Evolutionary conservation across 331 rosid species (phyloP), one percentile per base, ranked within the genome.

Genomic region (Acacia concinna): DNA sequence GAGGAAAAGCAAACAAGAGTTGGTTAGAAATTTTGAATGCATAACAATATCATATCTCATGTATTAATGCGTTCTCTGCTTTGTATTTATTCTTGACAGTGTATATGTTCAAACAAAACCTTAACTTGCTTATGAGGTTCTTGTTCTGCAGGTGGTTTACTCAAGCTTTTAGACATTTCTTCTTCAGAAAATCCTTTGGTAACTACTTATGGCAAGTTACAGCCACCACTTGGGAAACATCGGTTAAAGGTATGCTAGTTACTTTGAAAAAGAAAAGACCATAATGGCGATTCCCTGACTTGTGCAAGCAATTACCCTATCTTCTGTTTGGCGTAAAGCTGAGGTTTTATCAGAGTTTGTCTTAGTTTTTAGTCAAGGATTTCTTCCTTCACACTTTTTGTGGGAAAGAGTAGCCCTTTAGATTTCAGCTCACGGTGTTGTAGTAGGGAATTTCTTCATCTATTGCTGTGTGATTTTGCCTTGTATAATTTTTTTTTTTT

Each of bases 151-250:
- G 99, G 97, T 79, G 91, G 91, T 84, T 90, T 96, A 71, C 97
- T 96, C 70, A 85, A 91, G 90, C 98, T 91, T 59, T 81, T 96
- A 85, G 94, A 93, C 57, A 70, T 91, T 86, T 91, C 97, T 25
- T 90, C 95, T 25, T 79, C 84, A 20, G 98, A 91, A 78, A 83
- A 81, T 83, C 60, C 67, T 15, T 83, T 96, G 91, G 72, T 87
- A 63, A 96, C 99, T 86, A 90, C 99, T 68, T 96, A 87, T 82
- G 99, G 99, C 71, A 93, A 93, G 89, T 85, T 96, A 80, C 97
- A 91, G 84, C 99, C 99, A 23, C 97, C 99, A 78, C 97, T 96
- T 59, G 98, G 99, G 77, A 96, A 93, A 84, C 99, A 93, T 77
- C 97, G 99, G 40, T 85, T 96, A 75, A 96, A 96, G 99, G 99